phyloP scores from a whole-genome alignment of 306 rosid species.

The Cucurbita maxima region DNA sequence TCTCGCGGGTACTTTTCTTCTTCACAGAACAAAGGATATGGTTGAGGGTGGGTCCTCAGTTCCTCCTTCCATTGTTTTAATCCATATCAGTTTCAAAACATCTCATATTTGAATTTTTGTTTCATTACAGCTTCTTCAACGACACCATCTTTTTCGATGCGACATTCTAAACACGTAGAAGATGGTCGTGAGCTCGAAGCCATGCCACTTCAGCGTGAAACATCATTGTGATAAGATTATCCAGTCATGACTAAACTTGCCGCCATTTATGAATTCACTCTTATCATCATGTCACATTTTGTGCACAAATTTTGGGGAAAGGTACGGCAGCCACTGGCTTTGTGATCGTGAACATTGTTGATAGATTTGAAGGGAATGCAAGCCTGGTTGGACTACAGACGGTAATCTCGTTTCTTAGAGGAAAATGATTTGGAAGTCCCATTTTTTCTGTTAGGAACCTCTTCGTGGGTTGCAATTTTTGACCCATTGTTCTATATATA shows the following conservation, averaged over 20 bases:
- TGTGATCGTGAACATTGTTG: not conserved
- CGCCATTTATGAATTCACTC: not conserved
- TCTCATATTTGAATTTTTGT: not conserved
- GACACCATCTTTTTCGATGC: not conserved
- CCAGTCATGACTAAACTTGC: not conserved
- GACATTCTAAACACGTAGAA: not conserved
- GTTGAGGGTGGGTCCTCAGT: conserved; percentile 5
- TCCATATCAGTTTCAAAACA: not conserved
- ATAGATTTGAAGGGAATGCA: not conserved
- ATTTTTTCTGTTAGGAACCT: not conserved
- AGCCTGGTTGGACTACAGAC: not conserved
- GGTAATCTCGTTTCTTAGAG: not conserved
- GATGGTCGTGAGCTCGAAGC: conserved; percentile 6
- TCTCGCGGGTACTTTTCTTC: conserved; percentile 8
- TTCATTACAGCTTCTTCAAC: not conserved
- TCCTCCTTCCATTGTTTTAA: not conserved
- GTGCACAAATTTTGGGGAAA: not conserved
- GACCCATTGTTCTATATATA: not conserved
- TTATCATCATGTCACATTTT: not conserved
- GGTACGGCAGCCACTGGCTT: not conserved
- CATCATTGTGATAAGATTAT: not conserved
- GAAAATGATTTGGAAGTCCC: not conserved
- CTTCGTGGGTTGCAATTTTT: not conserved
- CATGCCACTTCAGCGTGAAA: not conserved
- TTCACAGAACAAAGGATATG: conserved; percentile 10